A percentile compares a stretch with the other conserved stretches of the same genome.
Evolutionary conservation across 2,329 filamentous ascomycete species (phyloP).

Genomic region (Talaromyces amestolkiae): DNA sequence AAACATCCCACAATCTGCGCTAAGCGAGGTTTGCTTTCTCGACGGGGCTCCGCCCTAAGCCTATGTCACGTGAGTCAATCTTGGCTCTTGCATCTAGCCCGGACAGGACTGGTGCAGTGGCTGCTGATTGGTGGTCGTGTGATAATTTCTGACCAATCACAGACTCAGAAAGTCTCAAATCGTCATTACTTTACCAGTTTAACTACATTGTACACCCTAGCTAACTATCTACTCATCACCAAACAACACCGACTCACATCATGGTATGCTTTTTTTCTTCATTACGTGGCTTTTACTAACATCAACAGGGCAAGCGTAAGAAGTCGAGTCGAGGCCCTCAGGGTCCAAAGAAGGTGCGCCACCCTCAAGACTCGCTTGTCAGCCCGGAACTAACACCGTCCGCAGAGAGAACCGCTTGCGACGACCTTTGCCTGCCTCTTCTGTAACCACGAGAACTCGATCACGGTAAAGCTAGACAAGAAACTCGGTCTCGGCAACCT

Average conservation of each 20-base stretch:
- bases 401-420: constrained; percentile 47
- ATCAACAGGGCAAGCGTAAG: constrained; percentile 80
- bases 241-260: background rate
- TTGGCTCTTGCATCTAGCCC: background rate
- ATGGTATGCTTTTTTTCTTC: background rate
- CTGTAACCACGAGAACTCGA: constrained; percentile 95
- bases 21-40: constrained; percentile 39
- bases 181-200: background rate
- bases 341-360: constrained; percentile 73
- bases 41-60: constrained; percentile 32
- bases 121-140: background rate
- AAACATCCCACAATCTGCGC: constrained; percentile 48
- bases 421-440: constrained; percentile 95
- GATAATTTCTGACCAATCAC: background rate
- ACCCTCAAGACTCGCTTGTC: background rate
- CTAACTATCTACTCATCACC: background rate
- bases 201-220: background rate
- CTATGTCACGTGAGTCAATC: constrained; percentile 5
- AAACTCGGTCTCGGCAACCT: constrained; percentile 83
- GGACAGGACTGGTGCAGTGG: background rate
- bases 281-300: background rate
- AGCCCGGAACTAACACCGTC: constrained; percentile 18
- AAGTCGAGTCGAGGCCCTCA: constrained; percentile 76
- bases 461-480: constrained; percentile 89
- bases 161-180: no score